Evolutionary conservation across 768 basidiomycete genomes (phyloP), one percentile per base, ranked within the genome.

Genomic region (Leccinum boreale): DNA sequence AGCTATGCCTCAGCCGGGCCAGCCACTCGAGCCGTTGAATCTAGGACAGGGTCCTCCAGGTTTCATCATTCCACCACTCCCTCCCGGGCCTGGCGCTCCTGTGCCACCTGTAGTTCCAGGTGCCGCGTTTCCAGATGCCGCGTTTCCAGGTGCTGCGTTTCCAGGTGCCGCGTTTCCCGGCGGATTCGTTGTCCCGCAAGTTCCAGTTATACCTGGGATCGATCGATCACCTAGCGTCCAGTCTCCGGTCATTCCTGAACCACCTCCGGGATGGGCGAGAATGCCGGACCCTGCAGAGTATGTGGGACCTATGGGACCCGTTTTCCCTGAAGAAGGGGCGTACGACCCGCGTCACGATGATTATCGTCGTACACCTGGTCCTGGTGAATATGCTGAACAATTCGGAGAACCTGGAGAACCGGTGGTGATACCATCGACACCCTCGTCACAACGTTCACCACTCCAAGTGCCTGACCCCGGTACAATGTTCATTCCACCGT

Each of bases 291-390:
- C 67, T 42, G 49, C 17, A 9, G 36, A 45, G 6, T 63, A 54
- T 3, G 45, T 28, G 59, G 61, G 44, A 10, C 65, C 54, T 31
- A 36, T 21, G 10, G 61, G 59, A 14, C 74, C 74, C 9, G 75
- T 79, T 21, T 70, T 80, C 53, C 78, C 79, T 8, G 68, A 65
- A 24, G 77, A 74, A n/a, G 52, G 46, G 4, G 59, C 60, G 10
- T 63, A 57, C 28, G 59, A 42, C 1, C 29, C 29, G 3, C 57
- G 50, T 45, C n/a, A 3, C 17, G 39, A 14, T 39, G 39, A 39
- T 3, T 39, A 39, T 39, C 35, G 45, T 52, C 58, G 2, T 52
- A 39, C 2, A 49, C 67, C 58, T 9, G 14, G 23, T 17, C 67
- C 58, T 9, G 14, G 23, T 17, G 59, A 52, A 17, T 62, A 58